phyloP scores from a whole-genome alignment of 1,284 basidiomycete species.

The Boletus mariae region DNA sequence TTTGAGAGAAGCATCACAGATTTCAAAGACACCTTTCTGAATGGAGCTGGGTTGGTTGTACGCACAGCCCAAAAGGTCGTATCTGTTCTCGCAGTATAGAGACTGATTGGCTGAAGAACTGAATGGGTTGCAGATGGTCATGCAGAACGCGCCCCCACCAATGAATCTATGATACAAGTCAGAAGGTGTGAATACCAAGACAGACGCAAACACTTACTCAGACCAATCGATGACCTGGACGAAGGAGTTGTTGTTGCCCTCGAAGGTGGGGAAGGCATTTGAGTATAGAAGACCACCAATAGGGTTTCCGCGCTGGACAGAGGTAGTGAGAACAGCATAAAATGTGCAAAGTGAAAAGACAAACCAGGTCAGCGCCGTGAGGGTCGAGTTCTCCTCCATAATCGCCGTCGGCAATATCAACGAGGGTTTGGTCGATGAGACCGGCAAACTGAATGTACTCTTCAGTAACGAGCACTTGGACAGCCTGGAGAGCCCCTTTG shows the following conservation, averaged over 20 bases:
- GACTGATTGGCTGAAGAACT: slow-evolving; percentile 38
- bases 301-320: slow-evolving; percentile 53
- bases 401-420: slow-evolving; percentile 54
- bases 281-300: slow-evolving; percentile 63
- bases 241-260: slow-evolving; percentile 37
- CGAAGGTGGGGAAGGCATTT: slow-evolving; percentile 43
- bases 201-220: slow-evolving; percentile 34
- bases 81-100: slow-evolving; percentile 58
- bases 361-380: slow-evolving; percentile 55
- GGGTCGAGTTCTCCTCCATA: slow-evolving; percentile 71
- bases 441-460: slow-evolving; percentile 64
- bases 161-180: slow-evolving; percentile 48
- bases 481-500: slow-evolving; percentile 43
- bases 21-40: slow-evolving; percentile 52
- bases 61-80: slow-evolving; percentile 62
- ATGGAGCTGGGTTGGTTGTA: slow-evolving; percentile 68
- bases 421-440: slow-evolving; percentile 56
- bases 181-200: background rate
- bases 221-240: slow-evolving; percentile 56
- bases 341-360: background rate
- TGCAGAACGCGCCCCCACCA: slow-evolving; percentile 49
- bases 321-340: background rate
- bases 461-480: slow-evolving; percentile 55
- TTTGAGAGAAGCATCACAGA: slow-evolving; percentile 59
- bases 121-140: slow-evolving; percentile 58